Conservation (phyloP, 1,139 yeast species). For the Sugiyamaella neomexicana region DNA sequence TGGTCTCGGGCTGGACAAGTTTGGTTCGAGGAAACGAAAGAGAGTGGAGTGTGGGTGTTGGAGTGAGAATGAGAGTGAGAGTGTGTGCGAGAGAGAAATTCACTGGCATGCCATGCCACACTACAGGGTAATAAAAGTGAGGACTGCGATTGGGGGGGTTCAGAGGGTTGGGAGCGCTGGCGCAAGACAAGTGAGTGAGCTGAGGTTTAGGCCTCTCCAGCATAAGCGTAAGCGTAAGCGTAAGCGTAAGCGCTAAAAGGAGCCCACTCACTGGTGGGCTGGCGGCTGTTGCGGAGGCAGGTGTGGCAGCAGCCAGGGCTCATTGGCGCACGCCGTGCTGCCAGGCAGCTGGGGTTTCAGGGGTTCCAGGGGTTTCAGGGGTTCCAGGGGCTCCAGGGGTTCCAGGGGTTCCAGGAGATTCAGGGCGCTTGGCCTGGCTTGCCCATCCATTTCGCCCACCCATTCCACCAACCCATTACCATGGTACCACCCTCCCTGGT, state of each 20-base stretch:
- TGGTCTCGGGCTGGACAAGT: not conserved
- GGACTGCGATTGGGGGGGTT: conserved; percentile 11
- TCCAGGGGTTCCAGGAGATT: no score
- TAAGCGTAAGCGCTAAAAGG: conserved; percentile 10
- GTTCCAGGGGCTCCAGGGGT: no score
- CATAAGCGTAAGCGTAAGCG: not conserved
- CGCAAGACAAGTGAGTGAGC: not conserved
- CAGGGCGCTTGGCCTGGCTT: no score
- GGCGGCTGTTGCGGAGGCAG: not conserved
- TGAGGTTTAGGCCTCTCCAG: no score
- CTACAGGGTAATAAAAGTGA: conserved; percentile 5
- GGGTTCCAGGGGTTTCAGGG: no score
- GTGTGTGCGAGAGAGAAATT: conserved; percentile 8
- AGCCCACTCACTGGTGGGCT: conserved; percentile 9
- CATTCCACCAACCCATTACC: no score
- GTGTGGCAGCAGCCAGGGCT: not conserved
- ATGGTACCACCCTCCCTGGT: no score
- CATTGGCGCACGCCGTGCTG: not conserved
- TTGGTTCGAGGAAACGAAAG: not conserved
- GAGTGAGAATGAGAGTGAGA: not conserved
- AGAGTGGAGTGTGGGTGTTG: not conserved
- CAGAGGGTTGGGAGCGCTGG: not conserved
- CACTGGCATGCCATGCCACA: not conserved
- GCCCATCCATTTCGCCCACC: no score
- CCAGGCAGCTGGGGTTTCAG: not conserved